phyloP scores from a whole-genome alignment of 352 stramenopile species.

The Phytophthora cactorum region DNA sequence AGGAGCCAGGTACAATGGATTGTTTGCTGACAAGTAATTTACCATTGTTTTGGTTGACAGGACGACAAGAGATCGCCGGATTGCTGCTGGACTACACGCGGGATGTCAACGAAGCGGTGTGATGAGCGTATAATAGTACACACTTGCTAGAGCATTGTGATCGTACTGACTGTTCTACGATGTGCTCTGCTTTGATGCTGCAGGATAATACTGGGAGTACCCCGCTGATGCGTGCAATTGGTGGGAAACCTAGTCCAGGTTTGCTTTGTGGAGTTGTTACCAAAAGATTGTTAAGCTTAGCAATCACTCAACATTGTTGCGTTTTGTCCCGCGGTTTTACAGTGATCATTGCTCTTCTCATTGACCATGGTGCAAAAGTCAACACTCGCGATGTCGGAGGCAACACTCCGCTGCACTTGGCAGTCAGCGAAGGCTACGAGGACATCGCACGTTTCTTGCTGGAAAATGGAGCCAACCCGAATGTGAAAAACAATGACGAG shows the following conservation, averaged over 20 bases:
- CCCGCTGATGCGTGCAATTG: slow-evolving; percentile 65
- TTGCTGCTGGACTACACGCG: slow-evolving; percentile 72
- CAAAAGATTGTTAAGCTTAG: neutral
- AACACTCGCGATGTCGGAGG: slow-evolving; percentile 63
- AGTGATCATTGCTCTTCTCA: slow-evolving; percentile 67
- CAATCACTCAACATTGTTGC: neutral
- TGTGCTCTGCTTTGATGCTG: neutral
- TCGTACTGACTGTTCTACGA: neutral
- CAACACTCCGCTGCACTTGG: slow-evolving; percentile 76
- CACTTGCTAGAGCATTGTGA: neutral
- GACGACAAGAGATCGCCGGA: slow-evolving; percentile 68
- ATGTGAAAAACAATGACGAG: slow-evolving; percentile 65
- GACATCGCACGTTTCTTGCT: slow-evolving; percentile 66
- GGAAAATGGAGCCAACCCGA: slow-evolving; percentile 57
- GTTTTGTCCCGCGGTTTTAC: neutral
- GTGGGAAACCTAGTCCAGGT: slow-evolving; percentile 64
- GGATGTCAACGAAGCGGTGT: slow-evolving; percentile 66
- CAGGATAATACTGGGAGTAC: slow-evolving; percentile 73
- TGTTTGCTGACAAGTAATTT: neutral
- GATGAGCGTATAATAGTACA: slow-evolving; percentile 9
- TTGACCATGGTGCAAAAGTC: slow-evolving; percentile 68
- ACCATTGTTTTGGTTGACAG: slow-evolving; percentile 23
- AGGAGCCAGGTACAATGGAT: neutral
- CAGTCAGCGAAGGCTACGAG: slow-evolving; percentile 68
- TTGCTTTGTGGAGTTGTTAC: neutral